phyloP scores from a whole-genome alignment of 2,329 filamentous ascomycete species.

The Zalaria obscura region DNA sequence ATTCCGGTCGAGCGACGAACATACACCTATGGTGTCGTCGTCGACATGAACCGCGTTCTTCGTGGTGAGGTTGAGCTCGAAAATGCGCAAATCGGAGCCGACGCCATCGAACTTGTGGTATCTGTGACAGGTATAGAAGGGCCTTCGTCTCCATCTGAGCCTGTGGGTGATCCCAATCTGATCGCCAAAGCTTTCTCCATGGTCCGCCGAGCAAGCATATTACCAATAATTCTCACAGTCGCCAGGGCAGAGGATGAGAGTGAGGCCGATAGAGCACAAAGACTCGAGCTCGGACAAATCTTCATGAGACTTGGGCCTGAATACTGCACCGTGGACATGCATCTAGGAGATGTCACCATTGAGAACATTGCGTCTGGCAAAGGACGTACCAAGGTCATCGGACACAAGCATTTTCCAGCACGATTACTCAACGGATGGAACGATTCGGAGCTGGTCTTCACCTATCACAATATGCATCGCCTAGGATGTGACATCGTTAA shows the following conservation, averaged over 20 bases:
- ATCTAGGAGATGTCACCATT: constrained; percentile 40
- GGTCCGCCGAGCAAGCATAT: constrained; percentile 48
- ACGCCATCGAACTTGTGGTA: constrained; percentile 48
- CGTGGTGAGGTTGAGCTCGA: constrained; percentile 44
- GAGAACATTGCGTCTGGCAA: constrained; percentile 35
- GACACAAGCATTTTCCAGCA: constrained; percentile 33
- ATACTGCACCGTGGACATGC: constrained; percentile 36
- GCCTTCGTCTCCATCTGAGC: background rate
- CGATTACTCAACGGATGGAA: constrained; percentile 39
- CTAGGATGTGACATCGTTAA: constrained; percentile 49
- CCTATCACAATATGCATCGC: constrained; percentile 43
- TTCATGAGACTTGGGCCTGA: constrained; percentile 49
- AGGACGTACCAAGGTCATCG: constrained; percentile 48
- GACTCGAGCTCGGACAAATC: constrained; percentile 24
- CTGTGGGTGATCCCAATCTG: background rate
- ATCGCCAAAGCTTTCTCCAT: constrained; percentile 44
- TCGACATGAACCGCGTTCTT: constrained; percentile 44
- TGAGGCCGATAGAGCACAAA: constrained; percentile 41
- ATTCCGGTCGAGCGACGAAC: constrained; percentile 45
- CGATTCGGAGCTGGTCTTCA: constrained; percentile 38
- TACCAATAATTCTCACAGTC: constrained; percentile 29
- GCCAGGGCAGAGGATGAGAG: constrained; percentile 13
- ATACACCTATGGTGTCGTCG: constrained; percentile 54
- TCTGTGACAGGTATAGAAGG: constrained; percentile 3
- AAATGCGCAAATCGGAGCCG: constrained; percentile 49